These are phyloP conservation scores for Isabelozyma pseudorhagii DNA, from an alignment of 805 yeast species.

Conservation along the genomic window DNA sequence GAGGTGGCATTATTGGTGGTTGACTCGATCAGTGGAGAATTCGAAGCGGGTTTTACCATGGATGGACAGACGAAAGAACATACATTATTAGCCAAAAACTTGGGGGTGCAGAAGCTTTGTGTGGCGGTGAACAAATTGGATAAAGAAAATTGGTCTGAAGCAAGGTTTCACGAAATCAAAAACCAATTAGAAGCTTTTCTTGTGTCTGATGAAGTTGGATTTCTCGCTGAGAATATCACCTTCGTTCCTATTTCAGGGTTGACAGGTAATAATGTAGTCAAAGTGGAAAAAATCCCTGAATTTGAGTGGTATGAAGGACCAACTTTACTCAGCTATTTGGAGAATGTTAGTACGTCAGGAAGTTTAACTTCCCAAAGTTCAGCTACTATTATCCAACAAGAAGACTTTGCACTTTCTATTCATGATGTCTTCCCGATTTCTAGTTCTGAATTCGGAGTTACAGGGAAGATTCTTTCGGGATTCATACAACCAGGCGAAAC, in stretches of 20 bases:
- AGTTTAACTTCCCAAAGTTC: slow-evolving; percentile 9
- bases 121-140: slow-evolving; percentile 75
- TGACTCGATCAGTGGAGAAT: slow-evolving; percentile 63
- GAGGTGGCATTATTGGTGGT: slow-evolving; percentile 72
- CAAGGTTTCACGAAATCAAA: slow-evolving; percentile 50
- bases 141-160: slow-evolving; percentile 52
- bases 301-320: slow-evolving; percentile 48
- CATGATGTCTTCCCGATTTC: slow-evolving; percentile 56
- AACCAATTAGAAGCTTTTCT: slow-evolving; percentile 50
- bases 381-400: slow-evolving; percentile 18
- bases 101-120: slow-evolving; percentile 61
- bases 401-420: slow-evolving; percentile 56
- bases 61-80: slow-evolving; percentile 82
- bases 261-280: slow-evolving; percentile 63
- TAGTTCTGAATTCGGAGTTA: slow-evolving; percentile 47
- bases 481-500: slow-evolving; percentile 69
- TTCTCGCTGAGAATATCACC: slow-evolving; percentile 32
- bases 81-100: slow-evolving; percentile 59
- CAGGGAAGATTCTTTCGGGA: slow-evolving; percentile 71
- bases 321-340: slow-evolving; percentile 40
- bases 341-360: slow-evolving; percentile 21
- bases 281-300: slow-evolving; percentile 29
- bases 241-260: slow-evolving; percentile 72
- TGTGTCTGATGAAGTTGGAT: slow-evolving; percentile 49
- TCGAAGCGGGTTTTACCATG: slow-evolving; percentile 63